phyloP scores from a whole-genome alignment of 1,139 yeast genomes.

The Sugiyamaella paludigena region DNA sequence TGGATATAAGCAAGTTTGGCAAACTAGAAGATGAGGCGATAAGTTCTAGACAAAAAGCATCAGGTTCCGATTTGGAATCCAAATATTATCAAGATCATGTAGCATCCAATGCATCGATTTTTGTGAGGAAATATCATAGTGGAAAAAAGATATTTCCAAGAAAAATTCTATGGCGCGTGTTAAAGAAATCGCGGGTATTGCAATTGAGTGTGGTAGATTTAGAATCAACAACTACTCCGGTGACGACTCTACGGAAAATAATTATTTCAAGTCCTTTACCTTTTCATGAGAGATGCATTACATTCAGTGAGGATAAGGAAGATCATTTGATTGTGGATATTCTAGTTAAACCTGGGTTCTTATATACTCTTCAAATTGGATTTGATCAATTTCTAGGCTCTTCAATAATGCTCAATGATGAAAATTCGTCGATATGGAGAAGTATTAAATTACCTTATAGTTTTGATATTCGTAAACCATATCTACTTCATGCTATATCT shows the following conservation, averaged over 20 bases:
- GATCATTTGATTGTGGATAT: slow-evolving; percentile 29
- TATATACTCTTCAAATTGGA: slow-evolving; percentile 28
- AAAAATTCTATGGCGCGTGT: slow-evolving; percentile 27
- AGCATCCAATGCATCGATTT: slow-evolving; percentile 27
- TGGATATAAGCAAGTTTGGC: slow-evolving; percentile 10
- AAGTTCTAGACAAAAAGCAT: slow-evolving; percentile 1
- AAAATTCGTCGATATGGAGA: slow-evolving; percentile 30
- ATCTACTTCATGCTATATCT: slow-evolving; percentile 50
- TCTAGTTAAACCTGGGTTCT: slow-evolving; percentile 28
- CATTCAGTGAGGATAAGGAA: slow-evolving; percentile 23
- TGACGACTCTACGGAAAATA: slow-evolving; percentile 22
- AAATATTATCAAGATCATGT: slow-evolving; percentile 26
- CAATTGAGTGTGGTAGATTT: slow-evolving; percentile 29
- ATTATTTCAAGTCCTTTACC: slow-evolving; percentile 25
- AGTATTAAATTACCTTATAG: slow-evolving; percentile 54
- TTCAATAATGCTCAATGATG: slow-evolving; percentile 16
- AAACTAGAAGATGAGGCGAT: slow-evolving; percentile 6
- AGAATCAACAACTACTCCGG: slow-evolving; percentile 8
- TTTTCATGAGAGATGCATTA: slow-evolving; percentile 26
- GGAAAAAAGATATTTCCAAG: slow-evolving; percentile 11
- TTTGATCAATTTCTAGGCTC: slow-evolving; percentile 20
- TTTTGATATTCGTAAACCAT: slow-evolving; percentile 67
- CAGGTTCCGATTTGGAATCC: slow-evolving; percentile 24
- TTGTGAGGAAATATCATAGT: slow-evolving; percentile 10
- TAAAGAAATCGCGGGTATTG: slow-evolving; percentile 22